Conservation (phyloP, 345 rosid species). For the Corymbia maculata region DNA sequence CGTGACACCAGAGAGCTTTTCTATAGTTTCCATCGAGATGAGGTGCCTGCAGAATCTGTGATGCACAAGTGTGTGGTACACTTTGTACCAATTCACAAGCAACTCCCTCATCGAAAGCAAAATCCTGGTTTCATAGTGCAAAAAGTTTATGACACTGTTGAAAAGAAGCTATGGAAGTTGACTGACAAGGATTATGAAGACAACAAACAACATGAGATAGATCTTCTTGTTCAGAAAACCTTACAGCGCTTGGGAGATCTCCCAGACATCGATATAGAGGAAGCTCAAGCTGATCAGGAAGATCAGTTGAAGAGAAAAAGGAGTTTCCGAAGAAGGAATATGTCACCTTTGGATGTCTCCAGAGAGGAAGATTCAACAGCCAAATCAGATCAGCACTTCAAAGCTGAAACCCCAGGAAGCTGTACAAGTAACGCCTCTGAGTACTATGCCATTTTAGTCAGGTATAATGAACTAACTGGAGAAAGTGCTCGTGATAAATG, state of each 20-base stretch:
- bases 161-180: conserved; percentile 54
- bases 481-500: conserved; percentile 79
- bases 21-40: conserved; percentile 94
- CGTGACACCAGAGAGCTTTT: conserved; percentile 81
- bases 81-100: conserved; percentile 82
- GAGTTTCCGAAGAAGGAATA: conserved; percentile 28
- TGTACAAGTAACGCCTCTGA: conserved; percentile 47
- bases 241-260: conserved; percentile 52
- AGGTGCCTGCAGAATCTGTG: conserved; percentile 94
- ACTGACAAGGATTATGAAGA: conserved; percentile 77
- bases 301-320: conserved; percentile 37
- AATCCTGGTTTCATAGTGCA: conserved; percentile 93
- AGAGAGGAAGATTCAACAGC: conserved; percentile 52
- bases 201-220: conserved; percentile 62
- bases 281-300: conserved; percentile 33
- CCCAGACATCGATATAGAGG: conserved; percentile 46
- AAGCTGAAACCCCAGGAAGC: conserved; percentile 86
- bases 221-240: conserved; percentile 76
- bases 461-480: conserved; percentile 59
- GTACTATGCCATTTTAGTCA: conserved; percentile 40
- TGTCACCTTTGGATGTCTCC: conserved; percentile 70
- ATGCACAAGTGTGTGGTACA: conserved; percentile 98
- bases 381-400: conserved; percentile 31
- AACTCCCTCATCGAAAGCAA: conserved; percentile 67
- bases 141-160: conserved; percentile 65